Percentiles rank a stretch among this genome's conserved stretches.
phyloP scores from a whole-genome alignment of 1,139 yeast species.

The Taiozyma sp. region DNA sequence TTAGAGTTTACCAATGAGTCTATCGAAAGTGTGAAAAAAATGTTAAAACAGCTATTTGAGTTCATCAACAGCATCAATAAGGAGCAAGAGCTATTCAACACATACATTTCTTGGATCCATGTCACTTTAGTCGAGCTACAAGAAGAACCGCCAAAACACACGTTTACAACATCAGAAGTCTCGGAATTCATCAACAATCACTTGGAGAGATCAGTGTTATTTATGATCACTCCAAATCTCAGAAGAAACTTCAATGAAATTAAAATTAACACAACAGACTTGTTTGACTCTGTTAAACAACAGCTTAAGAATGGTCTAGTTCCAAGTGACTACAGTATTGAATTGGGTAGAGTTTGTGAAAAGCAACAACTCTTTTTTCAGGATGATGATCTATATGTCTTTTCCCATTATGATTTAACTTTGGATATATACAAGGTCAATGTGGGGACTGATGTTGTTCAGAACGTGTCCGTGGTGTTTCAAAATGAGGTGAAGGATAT shows the following conservation, averaged over 20 bases:
- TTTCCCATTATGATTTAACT: constrained; percentile 5
- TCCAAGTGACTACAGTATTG: constrained; percentile 1
- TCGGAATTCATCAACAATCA: constrained; percentile 17
- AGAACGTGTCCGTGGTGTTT: constrained; percentile 4
- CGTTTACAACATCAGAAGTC: constrained; percentile 17
- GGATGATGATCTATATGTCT: constrained; percentile 7
- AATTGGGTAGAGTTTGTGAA: constrained; percentile 16
- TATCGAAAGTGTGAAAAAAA: constrained; percentile 28
- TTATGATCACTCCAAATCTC: constrained; percentile 18
- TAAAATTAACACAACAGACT: constrained; percentile 18
- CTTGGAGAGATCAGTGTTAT: constrained; percentile 18
- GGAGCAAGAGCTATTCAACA: constrained; percentile 48
- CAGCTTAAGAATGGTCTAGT: constrained; percentile 7
- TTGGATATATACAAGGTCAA: constrained; percentile 13
- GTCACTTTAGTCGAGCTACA: constrained; percentile 26
- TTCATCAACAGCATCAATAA: constrained; percentile 45
- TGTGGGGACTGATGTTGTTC: background rate
- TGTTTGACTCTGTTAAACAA: constrained; percentile 14
- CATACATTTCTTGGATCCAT: constrained; percentile 46
- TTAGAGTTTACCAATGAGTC: constrained; percentile 29
- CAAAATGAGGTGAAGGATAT: constrained; percentile 7
- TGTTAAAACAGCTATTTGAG: constrained; percentile 34
- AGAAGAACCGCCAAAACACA: constrained; percentile 18
- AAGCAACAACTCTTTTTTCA: constrained; percentile 10
- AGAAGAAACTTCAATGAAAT: constrained; percentile 20